Evolutionary conservation across 495 filamentous ascomycete species (phyloP), one percentile per base, ranked within the genome.

Genomic region (Daldinia concentrica): DNA sequence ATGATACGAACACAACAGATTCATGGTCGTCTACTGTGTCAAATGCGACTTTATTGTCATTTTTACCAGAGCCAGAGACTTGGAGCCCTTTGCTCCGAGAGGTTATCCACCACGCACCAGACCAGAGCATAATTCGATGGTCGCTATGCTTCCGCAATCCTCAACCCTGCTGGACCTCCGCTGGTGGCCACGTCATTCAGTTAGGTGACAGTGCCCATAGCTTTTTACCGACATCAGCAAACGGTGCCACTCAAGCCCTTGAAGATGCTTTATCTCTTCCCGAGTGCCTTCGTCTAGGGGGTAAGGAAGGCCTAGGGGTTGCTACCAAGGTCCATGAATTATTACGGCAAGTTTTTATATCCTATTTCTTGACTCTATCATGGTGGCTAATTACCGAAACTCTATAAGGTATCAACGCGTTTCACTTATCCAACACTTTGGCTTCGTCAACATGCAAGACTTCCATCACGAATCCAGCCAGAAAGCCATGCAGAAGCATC

Each of bases 181-280:
- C 83, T 26, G 80, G 82, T 24, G 83, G 84, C 12, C 78, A 83
- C 24, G 86, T 88, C 27, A 82, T 83, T 34, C 79, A 88, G 22
- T 76, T 91, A 27, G 90, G 89, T 14, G 90, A 91, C 62, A 83
- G 87, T 4, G 89, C 89, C 22, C 90, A 92, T 77, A 84, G 87
- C 14, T 90, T 91, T 74, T 79, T 91, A 1, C 90, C 90, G 0
- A 88, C 88, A 1, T 86, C 82, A 4, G 84, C 83, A 26, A 86
- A 90, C 66, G 89, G 90, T 4, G 90, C 86, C 4, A 88, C 84
- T 37, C 88, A 90, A 74, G 87, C 90, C 0, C 85, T 92, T 68
- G 90, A 92, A 74, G 90, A 91, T 72, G 90, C 85, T 4, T 83
- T 85, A 12, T 86, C 85, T 0, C 70, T 91, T 5, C 87, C 88